phyloP scores from a whole-genome alignment of 1,284 basidiomycete species.

The Tilletia indica region DNA sequence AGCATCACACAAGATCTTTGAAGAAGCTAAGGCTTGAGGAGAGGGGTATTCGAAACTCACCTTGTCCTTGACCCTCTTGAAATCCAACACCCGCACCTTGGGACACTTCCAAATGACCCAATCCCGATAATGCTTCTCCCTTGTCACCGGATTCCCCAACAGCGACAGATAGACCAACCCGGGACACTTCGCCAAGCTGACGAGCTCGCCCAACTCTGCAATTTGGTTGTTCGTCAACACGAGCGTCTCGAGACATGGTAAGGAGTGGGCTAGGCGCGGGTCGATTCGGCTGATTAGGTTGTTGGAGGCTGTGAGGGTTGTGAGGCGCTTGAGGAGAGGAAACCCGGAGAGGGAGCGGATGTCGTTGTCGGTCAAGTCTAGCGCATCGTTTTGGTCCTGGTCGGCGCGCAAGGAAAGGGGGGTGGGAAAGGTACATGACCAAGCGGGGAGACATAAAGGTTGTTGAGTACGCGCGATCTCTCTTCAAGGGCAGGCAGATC shows the following conservation, averaged over 20 bases:
- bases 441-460: not conserved
- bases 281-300: conserved; percentile 83
- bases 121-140: conserved; percentile 94
- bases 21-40: not conserved
- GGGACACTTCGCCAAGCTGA: conserved; percentile 73
- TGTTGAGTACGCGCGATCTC: not conserved
- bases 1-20: no score
- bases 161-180: conserved; percentile 78
- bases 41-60: conserved; percentile 61
- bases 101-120: conserved; percentile 66
- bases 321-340: conserved; percentile 74
- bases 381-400: conserved; percentile 85
- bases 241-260: conserved; percentile 78
- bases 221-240: conserved; percentile 58
- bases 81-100: conserved; percentile 86
- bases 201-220: conserved; percentile 72
- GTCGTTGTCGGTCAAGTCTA: conserved; percentile 95
- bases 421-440: no score
- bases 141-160: conserved; percentile 83
- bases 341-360: conserved; percentile 83
- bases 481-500: not conserved
- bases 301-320: conserved; percentile 78
- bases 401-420: no score
- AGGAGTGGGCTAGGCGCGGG: conserved; percentile 72
- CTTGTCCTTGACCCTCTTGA: conserved; percentile 91